Base-by-base conservation (phyloP, 1,284 basidiomycete genomes). In the Trametes polyzona region DNA sequence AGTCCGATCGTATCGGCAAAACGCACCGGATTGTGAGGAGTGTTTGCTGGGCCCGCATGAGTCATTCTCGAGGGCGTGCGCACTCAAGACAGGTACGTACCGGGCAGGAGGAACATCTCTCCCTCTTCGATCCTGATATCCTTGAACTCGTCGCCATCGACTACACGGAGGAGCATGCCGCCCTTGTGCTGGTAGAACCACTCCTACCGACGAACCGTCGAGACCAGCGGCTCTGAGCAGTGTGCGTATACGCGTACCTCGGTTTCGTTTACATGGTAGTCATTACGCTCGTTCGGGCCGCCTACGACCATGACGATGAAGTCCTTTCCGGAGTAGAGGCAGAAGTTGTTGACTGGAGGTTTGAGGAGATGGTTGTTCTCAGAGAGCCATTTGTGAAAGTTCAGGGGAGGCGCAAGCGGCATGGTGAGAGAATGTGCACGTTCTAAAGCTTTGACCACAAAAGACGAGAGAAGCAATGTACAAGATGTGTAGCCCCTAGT, bases 111-210 rank as follows among this genome's bases (percentile, higher is more conserved):
- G 73, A 96, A 98, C 94, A 98, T 97, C 65, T 96, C 94, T 39
- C 96, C 96, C 74, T 99, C 95, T 58, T 87, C 89, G 66, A 98
- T 97, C 24, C 79, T 76, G 35, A 98, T 91, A 70, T 98, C 96
- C 67, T 82, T 80, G 73, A 98, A 96, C 64, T 83, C 79, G n/a
- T 87, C 89, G 17, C 90, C 91, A 54, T 96, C 93, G 10, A 98
- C 89, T 4, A 93, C 87, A 62, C 92, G 87, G 36, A 98, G 79
- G 11, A 93, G 76, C 93, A 98, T 97, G 2, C 83, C 86, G 1
- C 94, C 94, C 72, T 95, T 93, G 78, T 95, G 83, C 72, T 98
- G 95, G 74, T 95, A 96, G 72, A 97, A 97, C 94, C 94, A 97
- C 76, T 97, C 95, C 88, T 92, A 41, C 29, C 30, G 2, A 12